A percentile compares a stretch with the other conserved stretches of the same genome.
phyloP scores from a whole-genome alignment of 805 yeast species.

The Lipomyces yamanashiensis region DNA sequence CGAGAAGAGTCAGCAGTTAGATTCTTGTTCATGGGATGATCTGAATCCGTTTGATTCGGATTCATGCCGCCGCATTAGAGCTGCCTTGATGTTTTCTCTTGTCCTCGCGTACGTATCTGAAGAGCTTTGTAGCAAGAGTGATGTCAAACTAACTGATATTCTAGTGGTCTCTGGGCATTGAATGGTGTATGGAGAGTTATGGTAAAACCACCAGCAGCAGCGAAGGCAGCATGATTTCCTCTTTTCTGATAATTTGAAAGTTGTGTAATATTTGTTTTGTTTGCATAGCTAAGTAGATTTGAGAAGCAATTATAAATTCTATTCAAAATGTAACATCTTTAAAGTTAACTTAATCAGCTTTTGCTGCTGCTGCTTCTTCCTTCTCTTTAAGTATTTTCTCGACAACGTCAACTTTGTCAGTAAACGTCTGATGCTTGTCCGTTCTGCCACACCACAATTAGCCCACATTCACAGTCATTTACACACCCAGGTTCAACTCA shows the following conservation, averaged over 20 bases:
- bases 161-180: conserved; percentile 15
- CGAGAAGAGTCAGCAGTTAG: not conserved
- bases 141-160: not conserved
- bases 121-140: not conserved
- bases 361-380: conserved; percentile 12
- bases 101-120: conserved; percentile 22
- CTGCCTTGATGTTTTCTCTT: conserved; percentile 25
- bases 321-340: not conserved
- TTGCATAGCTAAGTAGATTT: not conserved
- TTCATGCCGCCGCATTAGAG: conserved; percentile 28
- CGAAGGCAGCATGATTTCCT: not conserved
- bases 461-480: not conserved
- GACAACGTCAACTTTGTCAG: conserved; percentile 36
- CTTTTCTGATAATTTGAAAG: not conserved
- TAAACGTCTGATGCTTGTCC: conserved; percentile 35
- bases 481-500: conserved; percentile 34
- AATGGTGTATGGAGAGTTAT: conserved; percentile 7
- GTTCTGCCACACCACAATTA: conserved; percentile 14
- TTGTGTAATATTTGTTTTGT: not conserved
- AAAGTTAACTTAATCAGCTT: not conserved
- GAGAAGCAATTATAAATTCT: not conserved
- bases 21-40: conserved; percentile 26
- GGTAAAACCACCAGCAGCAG: conserved; percentile 1
- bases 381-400: conserved; percentile 29
- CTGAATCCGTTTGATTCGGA: conserved; percentile 26